Base-by-base conservation (phyloP, 257 asterid species). In the Euphrasia confusa region DNA sequence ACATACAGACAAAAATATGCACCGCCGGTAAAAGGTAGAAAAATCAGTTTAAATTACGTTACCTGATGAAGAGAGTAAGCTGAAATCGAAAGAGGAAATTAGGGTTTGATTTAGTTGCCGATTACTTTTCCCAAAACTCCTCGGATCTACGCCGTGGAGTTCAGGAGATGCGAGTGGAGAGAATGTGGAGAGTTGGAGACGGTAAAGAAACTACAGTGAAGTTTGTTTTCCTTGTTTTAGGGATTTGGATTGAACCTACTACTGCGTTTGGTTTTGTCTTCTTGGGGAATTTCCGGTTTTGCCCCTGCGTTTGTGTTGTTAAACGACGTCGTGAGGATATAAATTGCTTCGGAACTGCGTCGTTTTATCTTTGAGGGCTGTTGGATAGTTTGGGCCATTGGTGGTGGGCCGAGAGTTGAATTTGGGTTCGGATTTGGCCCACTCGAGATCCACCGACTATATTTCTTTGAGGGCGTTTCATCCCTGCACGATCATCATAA, bases 191-290 rank as follows among this genome's bases (percentile, higher is more conserved):
- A 13, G 14, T 49, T 2, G 44, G 15, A 13, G 50, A 44, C 50
- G 15, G 11, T 3, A 11, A 10, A 44, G 50, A 44, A 44, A 12
- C 24, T 21, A 44, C 15, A 44, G 50, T 2, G 24, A 21, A 21
- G 24, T 32, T 52, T 61, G 4, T 32, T 52, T 61, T 30, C 39
- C 17, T 45, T 57, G 71, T 73, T 71, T 73, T 59, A 71, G 77
- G 77, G 73, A 37, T 64, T 77, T 71, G 61, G 82, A 55, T 70
- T 68, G 61, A 61, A 66, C 61, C 73, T 56, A 21, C 24, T 21
- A 67, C 53, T 17, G 7, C 53, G 49, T 24, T 54, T 10, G 17
- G 64, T 44, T 27, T 56, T 61, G 74, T 64, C 63, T 40, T 35
- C 58, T 60, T 14, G 6, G 26, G n/a, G 58, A 49, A 66, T 3